Percentiles rank a stretch among this genome's conserved stretches.
Evolutionary conservation across 345 rosid species (phyloP).

Genomic region (Gossypium sturtianum): DNA sequence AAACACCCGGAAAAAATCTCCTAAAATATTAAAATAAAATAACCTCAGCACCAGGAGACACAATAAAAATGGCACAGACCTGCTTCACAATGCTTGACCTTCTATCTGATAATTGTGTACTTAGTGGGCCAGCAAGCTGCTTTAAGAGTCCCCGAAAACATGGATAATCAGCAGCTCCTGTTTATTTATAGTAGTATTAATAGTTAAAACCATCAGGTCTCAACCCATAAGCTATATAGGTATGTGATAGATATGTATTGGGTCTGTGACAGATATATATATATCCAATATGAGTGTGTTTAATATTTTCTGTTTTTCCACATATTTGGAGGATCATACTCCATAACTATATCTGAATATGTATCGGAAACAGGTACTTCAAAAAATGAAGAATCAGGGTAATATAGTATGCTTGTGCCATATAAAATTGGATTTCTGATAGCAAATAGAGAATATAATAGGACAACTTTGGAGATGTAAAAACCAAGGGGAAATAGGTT

Average conservation of each 20-base stretch:
- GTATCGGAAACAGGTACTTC: background rate
- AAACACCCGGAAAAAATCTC: background rate
- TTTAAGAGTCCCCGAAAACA: conserved; percentile 87
- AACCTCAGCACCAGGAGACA: background rate
- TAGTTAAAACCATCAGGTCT: background rate
- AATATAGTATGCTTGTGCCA: background rate
- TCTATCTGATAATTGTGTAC: conserved; percentile 84
- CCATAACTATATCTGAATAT: background rate
- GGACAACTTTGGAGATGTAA: background rate
- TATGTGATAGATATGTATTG: background rate
- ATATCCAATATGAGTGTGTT: background rate
- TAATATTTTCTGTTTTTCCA: background rate
- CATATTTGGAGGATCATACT: background rate
- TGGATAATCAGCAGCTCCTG: conserved; percentile 88
- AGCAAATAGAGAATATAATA: background rate
- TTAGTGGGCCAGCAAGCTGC: conserved; percentile 87
- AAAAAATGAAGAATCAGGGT: background rate
- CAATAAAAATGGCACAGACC: conserved; percentile 35
- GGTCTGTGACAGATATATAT: background rate
- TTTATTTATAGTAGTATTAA: background rate
- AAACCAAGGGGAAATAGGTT: background rate
- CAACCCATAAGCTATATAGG: background rate
- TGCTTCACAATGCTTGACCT: conserved; percentile 97
- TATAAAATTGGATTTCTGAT: background rate
- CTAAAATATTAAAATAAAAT: background rate